These are phyloP conservation scores for Phialophora expanda DNA, from an alignment of 2,329 filamentous ascomycete genomes.

Conservation along the genomic window DNA sequence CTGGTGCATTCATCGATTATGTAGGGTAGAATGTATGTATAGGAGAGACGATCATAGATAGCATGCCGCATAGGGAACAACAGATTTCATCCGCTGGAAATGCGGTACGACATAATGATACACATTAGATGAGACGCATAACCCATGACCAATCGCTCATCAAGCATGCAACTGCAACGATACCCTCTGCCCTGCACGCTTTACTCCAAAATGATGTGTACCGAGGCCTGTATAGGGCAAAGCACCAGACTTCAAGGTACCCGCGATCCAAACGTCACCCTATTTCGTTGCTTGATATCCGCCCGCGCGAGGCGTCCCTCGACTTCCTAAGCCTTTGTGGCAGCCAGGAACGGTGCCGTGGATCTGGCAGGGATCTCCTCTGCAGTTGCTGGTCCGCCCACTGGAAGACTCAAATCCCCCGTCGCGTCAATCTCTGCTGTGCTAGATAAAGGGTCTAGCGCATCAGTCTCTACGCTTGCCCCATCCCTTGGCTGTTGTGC, in stretches of 20 bases:
- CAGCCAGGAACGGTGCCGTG: neutral
- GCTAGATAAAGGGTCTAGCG: neutral
- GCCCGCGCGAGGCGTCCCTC: neutral
- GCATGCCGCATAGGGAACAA: neutral
- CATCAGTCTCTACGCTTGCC: neutral
- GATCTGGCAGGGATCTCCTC: neutral
- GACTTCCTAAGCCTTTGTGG: slow-evolving; percentile 9
- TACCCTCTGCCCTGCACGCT: neutral
- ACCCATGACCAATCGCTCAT: slow-evolving; percentile 12
- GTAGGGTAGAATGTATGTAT: neutral
- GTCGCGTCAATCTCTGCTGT: neutral
- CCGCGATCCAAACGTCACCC: neutral
- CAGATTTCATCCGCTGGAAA: neutral
- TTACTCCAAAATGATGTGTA: slow-evolving; percentile 4
- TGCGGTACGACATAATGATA: slow-evolving; percentile 14
- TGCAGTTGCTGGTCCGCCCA: neutral
- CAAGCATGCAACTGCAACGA: slow-evolving; percentile 2
- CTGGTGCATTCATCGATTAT: neutral
- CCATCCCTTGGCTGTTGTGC: neutral
- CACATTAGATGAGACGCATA: slow-evolving; percentile 15
- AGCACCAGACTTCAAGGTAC: neutral
- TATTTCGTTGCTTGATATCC: neutral
- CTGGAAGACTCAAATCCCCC: slow-evolving; percentile 4
- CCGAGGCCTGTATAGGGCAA: neutral
- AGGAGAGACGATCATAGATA: neutral